Evolutionary conservation across 192 early-diverging fungal genomes (phyloP), one percentile per base, ranked within the genome.

Genomic region (Linnemannia exigua): DNA sequence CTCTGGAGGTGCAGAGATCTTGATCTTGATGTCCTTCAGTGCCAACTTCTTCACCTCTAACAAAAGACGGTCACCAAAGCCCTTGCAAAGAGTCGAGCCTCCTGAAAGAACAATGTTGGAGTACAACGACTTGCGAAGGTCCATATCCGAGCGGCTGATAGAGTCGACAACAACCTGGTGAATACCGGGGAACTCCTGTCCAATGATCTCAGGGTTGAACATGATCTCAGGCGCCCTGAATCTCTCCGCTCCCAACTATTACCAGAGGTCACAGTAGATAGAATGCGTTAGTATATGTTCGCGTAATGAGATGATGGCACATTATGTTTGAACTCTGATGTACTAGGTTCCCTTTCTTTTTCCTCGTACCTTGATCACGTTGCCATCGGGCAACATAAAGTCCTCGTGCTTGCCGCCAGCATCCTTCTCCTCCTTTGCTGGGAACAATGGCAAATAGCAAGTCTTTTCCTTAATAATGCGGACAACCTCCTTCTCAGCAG

Each of bases 1-100:
- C 91, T 99, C 98, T 36, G 97, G 98, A 54, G 97, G 98, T 0
- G 98, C 98, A 46, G 94, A 97, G 79, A 99, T 98, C 87, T 97
- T 98, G 87, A 99, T 98, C 90, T 98, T 99, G 82, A 96, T 92
- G 79, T 99, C 98, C 83, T 97, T 97, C 51, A 97, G 84, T 9
- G 97, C 96, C 76, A 97, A 88, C 82, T 95, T 96, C 76, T 95
- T 96, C 72, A 98, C 91, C 87, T 99, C 98, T 63, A 89, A 88
- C 89, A 99, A 91, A 74, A 99, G 82, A 16, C 98, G 93, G 76
- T 99, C 98, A 70, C 97, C 97, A 89, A 99, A 98, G 61, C 93
- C 95, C 86, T 93, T 94, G 74, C 90, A 95, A 22, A 99, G 89
- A 31, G 98, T 99, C 20, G 97, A 94, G n/a, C 98, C 98, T 81